Evolutionary conservation across 2,329 filamentous ascomycete genomes (phyloP).

Genomic region (Ophiostoma sp.): DNA sequence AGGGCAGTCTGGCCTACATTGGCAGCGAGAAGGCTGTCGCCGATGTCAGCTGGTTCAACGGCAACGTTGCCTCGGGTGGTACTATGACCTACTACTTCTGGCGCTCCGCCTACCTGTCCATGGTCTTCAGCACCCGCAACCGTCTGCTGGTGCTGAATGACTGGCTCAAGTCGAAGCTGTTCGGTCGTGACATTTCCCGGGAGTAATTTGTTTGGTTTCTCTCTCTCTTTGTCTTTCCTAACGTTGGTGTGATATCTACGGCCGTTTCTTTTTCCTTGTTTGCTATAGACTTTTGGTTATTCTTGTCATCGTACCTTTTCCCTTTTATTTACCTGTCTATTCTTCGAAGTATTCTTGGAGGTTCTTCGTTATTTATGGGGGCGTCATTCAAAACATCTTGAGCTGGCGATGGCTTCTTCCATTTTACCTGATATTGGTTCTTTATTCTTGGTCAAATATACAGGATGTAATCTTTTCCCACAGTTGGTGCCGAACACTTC

Average conservation of each 20-base stretch:
- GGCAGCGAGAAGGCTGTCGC: constrained; percentile 95
- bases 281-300: neutral
- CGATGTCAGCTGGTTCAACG: constrained; percentile 95
- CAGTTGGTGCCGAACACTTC: neutral
- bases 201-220: constrained; percentile 53
- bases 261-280: neutral
- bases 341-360: neutral
- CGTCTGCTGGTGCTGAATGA: constrained; percentile 88
- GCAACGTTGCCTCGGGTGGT: constrained; percentile 91
- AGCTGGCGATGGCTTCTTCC: constrained; percentile 7
- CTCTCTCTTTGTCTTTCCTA: neutral
- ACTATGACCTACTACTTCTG: constrained; percentile 97
- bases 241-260: neutral
- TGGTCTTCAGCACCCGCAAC: constrained; percentile 99
- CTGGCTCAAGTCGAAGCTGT: constrained; percentile 96
- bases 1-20: constrained; percentile 96
- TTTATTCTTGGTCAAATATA: constrained; percentile 1
- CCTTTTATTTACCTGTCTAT: neutral
- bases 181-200: constrained; percentile 89
- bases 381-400: constrained; percentile 15
- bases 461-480: constrained; percentile 3
- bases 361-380: neutral
- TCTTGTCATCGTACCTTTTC: neutral
- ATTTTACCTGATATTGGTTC: neutral
- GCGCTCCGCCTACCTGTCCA: constrained; percentile 96